phyloP scores from a whole-genome alignment of 1,284 basidiomycete species.

The Tilletia indica region DNA sequence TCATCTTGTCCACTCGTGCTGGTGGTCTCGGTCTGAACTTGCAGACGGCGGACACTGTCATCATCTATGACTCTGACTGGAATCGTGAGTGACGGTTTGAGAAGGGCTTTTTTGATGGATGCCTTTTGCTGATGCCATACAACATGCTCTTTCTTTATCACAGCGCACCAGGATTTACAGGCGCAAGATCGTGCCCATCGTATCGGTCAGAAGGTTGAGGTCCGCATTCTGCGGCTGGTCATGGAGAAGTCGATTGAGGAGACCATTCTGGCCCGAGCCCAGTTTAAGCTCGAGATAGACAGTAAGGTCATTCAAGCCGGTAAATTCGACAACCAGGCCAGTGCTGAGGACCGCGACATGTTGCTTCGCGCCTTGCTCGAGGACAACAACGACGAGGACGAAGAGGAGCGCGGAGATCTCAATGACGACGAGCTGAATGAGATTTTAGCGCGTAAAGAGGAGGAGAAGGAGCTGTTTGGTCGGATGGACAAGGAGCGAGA shows the following conservation, averaged over 20 bases:
- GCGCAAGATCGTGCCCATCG: conserved; percentile 81
- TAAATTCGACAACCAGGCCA: conserved; percentile 98
- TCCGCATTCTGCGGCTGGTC: conserved; percentile 92
- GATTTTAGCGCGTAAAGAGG: conserved; percentile 80
- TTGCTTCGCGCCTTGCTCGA: conserved; percentile 69
- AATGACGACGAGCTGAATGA: conserved; percentile 97
- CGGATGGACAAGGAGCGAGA: conserved; percentile 82
- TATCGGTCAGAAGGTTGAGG: conserved; percentile 98
- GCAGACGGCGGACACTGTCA: conserved; percentile 97
- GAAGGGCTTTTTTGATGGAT: not conserved
- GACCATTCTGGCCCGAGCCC: conserved; percentile 89
- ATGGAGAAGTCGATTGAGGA: conserved; percentile 98
- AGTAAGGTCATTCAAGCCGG: conserved; percentile 88
- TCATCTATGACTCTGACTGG: conserved; percentile 72
- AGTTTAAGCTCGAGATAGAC: conserved; percentile 97
- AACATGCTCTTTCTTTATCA: not conserved
- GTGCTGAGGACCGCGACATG: conserved; percentile 94
- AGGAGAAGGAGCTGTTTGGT: conserved; percentile 76
- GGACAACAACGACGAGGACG: conserved; percentile 55
- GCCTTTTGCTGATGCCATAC: not conserved
- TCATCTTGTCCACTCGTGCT: conserved; percentile 81
- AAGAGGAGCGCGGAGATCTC: conserved; percentile 73
- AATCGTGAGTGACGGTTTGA: conserved; percentile 26
- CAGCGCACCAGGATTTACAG: conserved; percentile 73
- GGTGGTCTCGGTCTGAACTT: conserved; percentile 96